Evolutionary conservation across 1,284 basidiomycete genomes (phyloP).

Genomic region (Microbotryomycetes sp.): DNA sequence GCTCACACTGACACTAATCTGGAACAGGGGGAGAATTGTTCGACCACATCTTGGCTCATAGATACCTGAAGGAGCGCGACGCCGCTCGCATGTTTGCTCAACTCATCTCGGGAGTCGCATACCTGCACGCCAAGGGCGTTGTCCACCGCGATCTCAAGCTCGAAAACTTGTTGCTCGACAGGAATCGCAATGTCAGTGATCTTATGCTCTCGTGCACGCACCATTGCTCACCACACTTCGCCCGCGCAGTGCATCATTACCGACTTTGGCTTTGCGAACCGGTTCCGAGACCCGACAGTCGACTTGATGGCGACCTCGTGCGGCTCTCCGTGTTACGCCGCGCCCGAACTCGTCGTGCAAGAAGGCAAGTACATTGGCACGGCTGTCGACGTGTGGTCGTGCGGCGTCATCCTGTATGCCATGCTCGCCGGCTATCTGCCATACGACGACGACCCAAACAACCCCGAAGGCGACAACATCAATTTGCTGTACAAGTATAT

Average conservation of each 20-base stretch:
- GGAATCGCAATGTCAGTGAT: conserved; percentile 74
- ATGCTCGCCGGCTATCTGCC: conserved; percentile 99
- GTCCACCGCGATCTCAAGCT: conserved; percentile 99
- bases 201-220: not conserved
- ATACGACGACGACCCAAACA: conserved; percentile 98
- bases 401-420: conserved; percentile 97
- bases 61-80: conserved; percentile 90
- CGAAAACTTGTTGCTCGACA: conserved; percentile 94
- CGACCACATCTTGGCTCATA: conserved; percentile 97
- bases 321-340: conserved; percentile 95
- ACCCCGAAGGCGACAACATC: conserved; percentile 99
- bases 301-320: conserved; percentile 99
- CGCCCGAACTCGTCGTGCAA: conserved; percentile 96
- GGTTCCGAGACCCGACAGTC: conserved; percentile 77
- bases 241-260: conserved; percentile 66
- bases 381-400: conserved; percentile 99
- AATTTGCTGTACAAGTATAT: conserved; percentile 99
- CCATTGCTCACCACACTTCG: too few species aligned
- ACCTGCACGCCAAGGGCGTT: conserved; percentile 98
- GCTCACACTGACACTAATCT: not conserved
- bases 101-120: conserved; percentile 96
- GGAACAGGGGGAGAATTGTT: conserved; percentile 83
- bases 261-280: conserved; percentile 98
- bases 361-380: conserved; percentile 96
- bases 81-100: conserved; percentile 96